These are phyloP conservation scores for Aureobasidium mangrovei DNA, from an alignment of 2,329 filamentous ascomycete genomes.

Conservation along the genomic window DNA sequence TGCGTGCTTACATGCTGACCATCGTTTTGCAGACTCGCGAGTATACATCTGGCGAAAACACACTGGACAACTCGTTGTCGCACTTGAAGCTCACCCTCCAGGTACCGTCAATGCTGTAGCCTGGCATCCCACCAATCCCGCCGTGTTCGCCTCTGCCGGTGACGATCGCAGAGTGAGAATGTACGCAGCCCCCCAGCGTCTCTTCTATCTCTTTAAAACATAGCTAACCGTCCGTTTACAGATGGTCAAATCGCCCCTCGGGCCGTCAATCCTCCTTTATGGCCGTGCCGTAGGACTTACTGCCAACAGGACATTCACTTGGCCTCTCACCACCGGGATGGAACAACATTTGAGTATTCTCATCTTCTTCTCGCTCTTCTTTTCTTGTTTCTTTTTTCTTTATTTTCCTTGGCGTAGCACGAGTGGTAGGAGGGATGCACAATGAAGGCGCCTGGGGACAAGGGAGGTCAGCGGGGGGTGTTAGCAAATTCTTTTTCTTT, in stretches of 20 bases:
- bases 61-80: constrained; percentile 66
- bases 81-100: constrained; percentile 62
- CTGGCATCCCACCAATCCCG: constrained; percentile 78
- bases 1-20: constrained; percentile 19
- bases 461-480: no score
- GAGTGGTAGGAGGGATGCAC: no score
- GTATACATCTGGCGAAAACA: constrained; percentile 89
- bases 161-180: constrained; percentile 81
- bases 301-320: no score
- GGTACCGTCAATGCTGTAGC: constrained; percentile 77
- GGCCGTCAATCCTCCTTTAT: constrained; percentile 3
- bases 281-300: not conserved
- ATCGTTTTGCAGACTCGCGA: constrained; percentile 44
- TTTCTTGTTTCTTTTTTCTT: no score
- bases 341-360: no score
- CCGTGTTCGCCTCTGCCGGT: constrained; percentile 82
- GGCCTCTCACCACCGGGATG: no score
- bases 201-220: not conserved
- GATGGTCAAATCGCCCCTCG: constrained; percentile 8
- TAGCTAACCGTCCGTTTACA: not conserved
- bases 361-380: no score
- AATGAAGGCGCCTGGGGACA: no score
- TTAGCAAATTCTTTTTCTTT: no score
- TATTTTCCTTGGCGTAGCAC: no score
- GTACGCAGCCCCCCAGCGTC: constrained; percentile 45